Evolutionary conservation across 2,329 filamentous ascomycete species (phyloP), one percentile per base, ranked within the genome.

Genomic region (Xylariaceae sp.): DNA sequence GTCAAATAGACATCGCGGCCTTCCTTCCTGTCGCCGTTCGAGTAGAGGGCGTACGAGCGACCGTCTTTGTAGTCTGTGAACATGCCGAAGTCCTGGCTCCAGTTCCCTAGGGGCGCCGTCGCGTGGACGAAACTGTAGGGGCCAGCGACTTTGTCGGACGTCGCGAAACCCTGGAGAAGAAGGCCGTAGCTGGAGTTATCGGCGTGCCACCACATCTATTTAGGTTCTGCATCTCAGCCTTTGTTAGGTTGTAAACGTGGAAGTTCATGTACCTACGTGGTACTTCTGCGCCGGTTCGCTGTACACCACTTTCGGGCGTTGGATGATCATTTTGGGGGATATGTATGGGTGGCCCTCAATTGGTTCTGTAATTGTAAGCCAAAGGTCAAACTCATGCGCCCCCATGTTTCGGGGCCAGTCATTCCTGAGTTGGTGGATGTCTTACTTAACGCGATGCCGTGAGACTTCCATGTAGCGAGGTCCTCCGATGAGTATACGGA

Each of bases 401-500:
- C n/a, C n/a, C n/a, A n/a, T n/a, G n/a, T n/a, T n/a, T 24, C 21
- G 11, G 7, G 11, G 7, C 21, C 7, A 24, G 21, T 24, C 21
- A 24, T 24, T 24, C 11, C n/a, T n/a, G 9, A 31, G 18, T 6
- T 29, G 26, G 26, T 4, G 15, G n/a, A 16, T 18, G 9, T 53
- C 61, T 40, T 59, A 75, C 70, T 56, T 9, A 81, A 57, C 2
- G 77, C 77, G 27, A 78, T 56, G 0, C 76, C 76, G 42, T 78
- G 73, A 29, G 57, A 66, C 14, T 69, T 62, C 77, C 77, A 81
- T 0, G 74, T 81, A 2, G 70, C 73, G 2, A 81, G 60, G 46
- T 81, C 75, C 14, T 73, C 65, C 0, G 76, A 81, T 52, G 74
- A 79, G 53, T 78, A 78, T 1, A 78, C 77, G 1, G 73, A 72